These are phyloP conservation scores for Aspergillus luchuensis DNA, from an alignment of 2,329 filamentous ascomycete species.

Conservation along the genomic window DNA sequence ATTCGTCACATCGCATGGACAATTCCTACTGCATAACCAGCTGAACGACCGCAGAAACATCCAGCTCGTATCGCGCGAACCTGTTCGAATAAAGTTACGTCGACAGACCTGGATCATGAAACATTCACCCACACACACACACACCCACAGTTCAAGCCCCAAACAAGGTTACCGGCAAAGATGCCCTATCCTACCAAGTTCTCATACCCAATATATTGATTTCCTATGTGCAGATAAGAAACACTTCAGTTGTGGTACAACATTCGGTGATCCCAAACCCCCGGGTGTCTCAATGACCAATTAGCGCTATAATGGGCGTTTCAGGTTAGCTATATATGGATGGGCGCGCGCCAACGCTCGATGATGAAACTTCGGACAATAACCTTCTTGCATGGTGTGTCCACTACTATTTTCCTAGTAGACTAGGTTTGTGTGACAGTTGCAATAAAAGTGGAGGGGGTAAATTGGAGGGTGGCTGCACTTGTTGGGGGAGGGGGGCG, in stretches of 20 bases:
- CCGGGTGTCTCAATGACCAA: not conserved
- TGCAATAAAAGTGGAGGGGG: too few species aligned
- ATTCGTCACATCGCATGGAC: not conserved
- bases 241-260: not conserved
- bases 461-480: too few species aligned
- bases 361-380: constrained; percentile 1
- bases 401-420: too few species aligned
- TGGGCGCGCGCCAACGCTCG: not conserved
- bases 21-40: not conserved
- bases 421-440: too few species aligned
- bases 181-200: not conserved
- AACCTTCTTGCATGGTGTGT: not conserved
- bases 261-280: not conserved
- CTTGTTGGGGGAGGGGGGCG: too few species aligned
- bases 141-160: not conserved
- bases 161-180: not conserved
- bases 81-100: not conserved
- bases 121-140: not conserved
- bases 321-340: constrained; percentile 6
- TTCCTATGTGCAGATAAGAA: not conserved
- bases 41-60: not conserved
- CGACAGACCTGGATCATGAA: not conserved
- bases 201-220: not conserved
- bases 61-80: not conserved
- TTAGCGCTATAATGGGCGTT: not conserved